Base-by-base conservation (phyloP, 2,329 filamentous ascomycete genomes). In the Botrytis tulipae region DNA sequence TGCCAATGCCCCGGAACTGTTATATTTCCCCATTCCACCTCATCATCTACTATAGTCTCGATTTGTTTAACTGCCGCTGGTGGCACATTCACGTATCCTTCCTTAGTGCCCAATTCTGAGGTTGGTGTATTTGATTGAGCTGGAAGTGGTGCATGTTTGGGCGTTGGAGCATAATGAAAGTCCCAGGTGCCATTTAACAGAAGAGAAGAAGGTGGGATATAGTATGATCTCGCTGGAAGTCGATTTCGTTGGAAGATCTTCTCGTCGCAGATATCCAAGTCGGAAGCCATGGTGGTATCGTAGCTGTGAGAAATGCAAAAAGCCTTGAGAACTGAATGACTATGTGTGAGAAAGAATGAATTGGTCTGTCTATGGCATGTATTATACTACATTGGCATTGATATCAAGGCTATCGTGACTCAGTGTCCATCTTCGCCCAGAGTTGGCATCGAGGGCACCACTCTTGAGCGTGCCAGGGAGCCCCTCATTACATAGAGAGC, bases 1-100 rank as follows among this genome's bases (percentile, higher is more conserved):
- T 93, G 91, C 91, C 91, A 93, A 78, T 90, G 88, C 4, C 89
- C 89, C 0, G 91, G 91, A 0, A 93, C 91, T 18, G 85, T 78
- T 54, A 91, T 88, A 25, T 60, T 57, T 16, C 68, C 76, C 42
- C 74, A 76, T 51, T 48, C 42, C 40, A 48, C 25, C 37, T 44
- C 63, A 37, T 69, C 63, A 9, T 73, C 71, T 16, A 37, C 25
- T 35, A 35, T 16, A 25, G 20, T 40, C 7, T 72, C n/a, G 8
- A 67, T 57, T 32, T 66, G 40, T 29, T 46, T 57, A 9, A 46
- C 25, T 67, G 37, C 16, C 3, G 54, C 20, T n/a, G 60, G 25
- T 29, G 37, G 48, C 25, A 37, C 60, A 20, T 63, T 57, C 9
- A 66, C 37, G 46, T 35, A 72, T 6, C 70, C 46, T 22, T 71